Base-by-base conservation (phyloP, 139 green algal species). In the Chlorella vulgaris region DNA sequence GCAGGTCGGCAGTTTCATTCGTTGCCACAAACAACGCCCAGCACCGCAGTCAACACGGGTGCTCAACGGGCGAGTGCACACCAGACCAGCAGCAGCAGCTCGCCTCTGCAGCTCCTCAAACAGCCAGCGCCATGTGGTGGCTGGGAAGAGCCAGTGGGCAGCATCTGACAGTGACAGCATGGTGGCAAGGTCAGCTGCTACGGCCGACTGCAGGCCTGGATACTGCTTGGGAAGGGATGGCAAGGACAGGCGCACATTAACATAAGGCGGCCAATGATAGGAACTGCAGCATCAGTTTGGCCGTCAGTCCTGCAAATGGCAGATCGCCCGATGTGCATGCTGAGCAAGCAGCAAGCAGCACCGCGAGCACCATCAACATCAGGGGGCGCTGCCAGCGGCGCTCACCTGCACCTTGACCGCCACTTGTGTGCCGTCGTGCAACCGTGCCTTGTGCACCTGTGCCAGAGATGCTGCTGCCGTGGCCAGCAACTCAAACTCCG, bases 321-420 rank as follows among this genome's bases (percentile, higher is more conserved):
- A n/a, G n/a, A n/a, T n/a, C n/a, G n/a, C n/a, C n/a, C n/a, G n/a
- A n/a, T n/a, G n/a, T n/a, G n/a, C n/a, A n/a, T n/a, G n/a, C n/a
- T n/a, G n/a, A n/a, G n/a, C n/a, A n/a, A n/a, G n/a, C n/a, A n/a
- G n/a, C n/a, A n/a, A n/a, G n/a, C n/a, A n/a, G n/a, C n/a, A n/a
- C n/a, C n/a, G n/a, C n/a, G n/a, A n/a, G n/a, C n/a, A n/a, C n/a
- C n/a, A n/a, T n/a, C n/a, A n/a, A n/a, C n/a, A n/a, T n/a, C n/a
- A n/a, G n/a, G n/a, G n/a, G n/a, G n/a, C n/a, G n/a, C n/a, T n/a
- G n/a, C n/a, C n/a, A n/a, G n/a, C n/a, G n/a, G n/a, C n/a, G 29
- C 67, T 6, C 69, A 76, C 73, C 73, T 94, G 92, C 69, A 97
- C 83, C 85, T 97, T 97, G 2, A 96, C 92, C 2, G 93, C 93